These are phyloP conservation scores for Hymenoscyphus fructigenus DNA, from an alignment of 2,329 filamentous ascomycete species.

Conservation along the genomic window DNA sequence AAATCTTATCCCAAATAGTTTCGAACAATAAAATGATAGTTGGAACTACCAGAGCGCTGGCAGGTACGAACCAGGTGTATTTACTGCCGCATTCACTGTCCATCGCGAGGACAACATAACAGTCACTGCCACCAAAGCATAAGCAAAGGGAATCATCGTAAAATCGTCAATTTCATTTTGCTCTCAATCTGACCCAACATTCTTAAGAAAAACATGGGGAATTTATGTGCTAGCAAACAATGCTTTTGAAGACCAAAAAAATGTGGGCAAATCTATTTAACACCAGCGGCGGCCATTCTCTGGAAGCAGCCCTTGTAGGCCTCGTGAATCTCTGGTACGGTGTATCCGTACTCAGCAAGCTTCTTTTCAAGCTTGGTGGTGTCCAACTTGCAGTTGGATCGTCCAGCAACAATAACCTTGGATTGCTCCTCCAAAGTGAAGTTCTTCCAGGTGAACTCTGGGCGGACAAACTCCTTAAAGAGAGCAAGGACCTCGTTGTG, in stretches of 20 bases:
- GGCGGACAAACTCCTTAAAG: constrained; percentile 63
- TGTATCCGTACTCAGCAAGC: constrained; percentile 57
- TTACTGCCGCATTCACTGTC: not conserved
- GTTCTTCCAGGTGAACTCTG: constrained; percentile 62
- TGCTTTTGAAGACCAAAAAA: constrained; percentile 19
- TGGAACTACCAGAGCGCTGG: too few relatives aligned
- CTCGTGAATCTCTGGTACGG: constrained; percentile 60
- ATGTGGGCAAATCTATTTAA: constrained; percentile 42
- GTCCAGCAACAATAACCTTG: constrained; percentile 65
- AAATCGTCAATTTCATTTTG: constrained; percentile 8
- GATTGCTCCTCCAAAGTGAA: constrained; percentile 65
- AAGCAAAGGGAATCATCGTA: not conserved
- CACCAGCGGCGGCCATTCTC: constrained; percentile 58
- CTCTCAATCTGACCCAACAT: constrained; percentile 7
- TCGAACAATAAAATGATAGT: too few relatives aligned
- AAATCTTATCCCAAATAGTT: too few relatives aligned
- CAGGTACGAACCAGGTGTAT: not conserved
- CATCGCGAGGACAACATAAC: not conserved
- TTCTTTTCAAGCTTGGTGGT: constrained; percentile 60
- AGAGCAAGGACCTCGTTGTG: constrained; percentile 66
- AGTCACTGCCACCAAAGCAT: not conserved
- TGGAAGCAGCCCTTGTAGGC: constrained; percentile 63
- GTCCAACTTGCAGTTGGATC: constrained; percentile 66
- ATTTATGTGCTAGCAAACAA: constrained; percentile 10
- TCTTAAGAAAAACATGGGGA: not conserved